These are phyloP conservation scores for Salvia splendens DNA, from an alignment of 257 asterid genomes.

Conservation along the genomic window DNA sequence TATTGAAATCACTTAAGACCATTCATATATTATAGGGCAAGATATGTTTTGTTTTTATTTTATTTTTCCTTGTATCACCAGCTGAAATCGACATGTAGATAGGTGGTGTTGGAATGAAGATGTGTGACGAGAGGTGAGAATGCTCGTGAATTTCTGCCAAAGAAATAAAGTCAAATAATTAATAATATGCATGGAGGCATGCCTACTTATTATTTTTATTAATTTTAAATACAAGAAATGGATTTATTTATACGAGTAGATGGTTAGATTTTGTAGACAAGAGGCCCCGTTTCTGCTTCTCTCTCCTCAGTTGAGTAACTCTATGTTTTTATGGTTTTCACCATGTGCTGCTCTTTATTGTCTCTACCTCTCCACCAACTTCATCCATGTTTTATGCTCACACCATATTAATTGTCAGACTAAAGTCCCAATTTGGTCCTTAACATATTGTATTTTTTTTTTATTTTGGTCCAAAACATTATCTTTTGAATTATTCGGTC, in stretches of 20 bases:
- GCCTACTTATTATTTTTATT: constrained; percentile 12
- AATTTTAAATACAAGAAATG: constrained; percentile 15
- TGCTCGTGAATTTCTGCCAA: constrained; percentile 70
- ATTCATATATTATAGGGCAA: too few relatives aligned
- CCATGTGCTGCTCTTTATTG: constrained; percentile 15
- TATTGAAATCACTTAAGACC: too few relatives aligned
- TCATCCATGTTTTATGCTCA: not conserved
- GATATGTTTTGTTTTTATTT: too few relatives aligned
- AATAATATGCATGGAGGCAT: constrained; percentile 12
- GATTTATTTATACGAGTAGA: constrained; percentile 31
- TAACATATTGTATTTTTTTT: too few relatives aligned
- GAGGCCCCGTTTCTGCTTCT: constrained; percentile 18
- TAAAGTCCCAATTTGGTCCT: too few relatives aligned
- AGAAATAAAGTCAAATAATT: constrained; percentile 38
- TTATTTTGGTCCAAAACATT: too few relatives aligned
- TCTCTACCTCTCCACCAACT: constrained; percentile 21
- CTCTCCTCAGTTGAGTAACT: not conserved
- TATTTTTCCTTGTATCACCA: not conserved
- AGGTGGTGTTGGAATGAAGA: not conserved
- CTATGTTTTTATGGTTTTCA: not conserved
- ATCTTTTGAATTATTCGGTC: too few relatives aligned
- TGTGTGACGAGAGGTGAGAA: constrained; percentile 49
- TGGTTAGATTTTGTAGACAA: constrained; percentile 30
- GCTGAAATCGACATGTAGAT: not conserved
- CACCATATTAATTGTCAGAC: too few relatives aligned